Conservation (phyloP, 2,329 filamentous ascomycete genomes). For the Peltaster fructicola region DNA sequence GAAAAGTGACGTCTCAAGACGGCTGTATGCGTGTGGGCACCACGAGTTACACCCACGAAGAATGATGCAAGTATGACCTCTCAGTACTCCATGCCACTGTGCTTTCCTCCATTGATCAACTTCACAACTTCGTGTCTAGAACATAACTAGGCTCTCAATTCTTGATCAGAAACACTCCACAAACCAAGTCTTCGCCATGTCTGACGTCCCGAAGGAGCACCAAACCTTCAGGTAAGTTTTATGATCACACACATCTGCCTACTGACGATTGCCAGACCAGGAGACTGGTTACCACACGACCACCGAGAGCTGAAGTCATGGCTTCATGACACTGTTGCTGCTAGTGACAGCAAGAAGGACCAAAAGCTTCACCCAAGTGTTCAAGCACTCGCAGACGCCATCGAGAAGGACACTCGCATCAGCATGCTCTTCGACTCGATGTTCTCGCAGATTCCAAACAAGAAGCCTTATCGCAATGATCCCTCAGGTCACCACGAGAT, state of each 20-base stretch:
- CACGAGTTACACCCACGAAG: too few relatives aligned
- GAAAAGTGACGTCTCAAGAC: too few relatives aligned
- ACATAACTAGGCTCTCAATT: too few relatives aligned
- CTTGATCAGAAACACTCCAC: too few relatives aligned
- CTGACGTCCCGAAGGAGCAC: slow-evolving; percentile 34
- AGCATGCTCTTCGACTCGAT: slow-evolving; percentile 51
- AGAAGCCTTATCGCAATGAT: slow-evolving; percentile 41
- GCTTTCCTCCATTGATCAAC: too few relatives aligned
- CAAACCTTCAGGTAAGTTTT: slow-evolving; percentile 28
- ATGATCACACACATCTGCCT: neutral
- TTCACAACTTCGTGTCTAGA: too few relatives aligned
- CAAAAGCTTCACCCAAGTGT: slow-evolving; percentile 40
- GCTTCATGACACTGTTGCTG: slow-evolving; percentile 39
- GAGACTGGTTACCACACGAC: slow-evolving; percentile 47
- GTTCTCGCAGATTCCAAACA: slow-evolving; percentile 44
- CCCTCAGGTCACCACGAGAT: slow-evolving; percentile 46
- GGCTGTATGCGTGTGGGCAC: too few relatives aligned
- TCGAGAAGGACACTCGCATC: slow-evolving; percentile 44
- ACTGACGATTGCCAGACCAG: slow-evolving; percentile 23
- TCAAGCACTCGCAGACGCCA: slow-evolving; percentile 46
- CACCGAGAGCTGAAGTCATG: slow-evolving; percentile 44
- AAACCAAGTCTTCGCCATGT: too few relatives aligned
- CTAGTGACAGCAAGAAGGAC: slow-evolving; percentile 36
- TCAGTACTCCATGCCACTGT: too few relatives aligned
- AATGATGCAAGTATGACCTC: too few relatives aligned